phyloP scores from a whole-genome alignment of 2,329 filamentous ascomycete genomes.

The Clarireedia hainanense region DNA sequence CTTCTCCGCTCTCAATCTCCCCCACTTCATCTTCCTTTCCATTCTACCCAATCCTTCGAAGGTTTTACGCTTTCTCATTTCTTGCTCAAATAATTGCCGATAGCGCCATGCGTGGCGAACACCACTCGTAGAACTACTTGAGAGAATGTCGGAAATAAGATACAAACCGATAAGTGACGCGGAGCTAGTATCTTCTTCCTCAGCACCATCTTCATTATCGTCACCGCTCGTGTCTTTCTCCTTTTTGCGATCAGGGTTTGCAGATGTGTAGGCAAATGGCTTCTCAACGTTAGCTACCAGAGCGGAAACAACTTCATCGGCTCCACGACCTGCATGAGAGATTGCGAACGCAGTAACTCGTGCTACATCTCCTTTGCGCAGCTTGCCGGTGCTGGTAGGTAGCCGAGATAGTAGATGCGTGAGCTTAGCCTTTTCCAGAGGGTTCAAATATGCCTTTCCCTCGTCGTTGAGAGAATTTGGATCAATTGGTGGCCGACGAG shows the following conservation, averaged over 20 bases:
- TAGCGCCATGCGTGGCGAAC: slow-evolving; percentile 64
- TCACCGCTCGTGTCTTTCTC: slow-evolving; percentile 27
- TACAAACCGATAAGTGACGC: slow-evolving; percentile 77
- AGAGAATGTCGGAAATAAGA: slow-evolving; percentile 62
- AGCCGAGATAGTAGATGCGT: slow-evolving; percentile 76
- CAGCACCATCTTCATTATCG: slow-evolving; percentile 34
- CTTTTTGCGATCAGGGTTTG: slow-evolving; percentile 50
- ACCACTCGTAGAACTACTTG: slow-evolving; percentile 53
- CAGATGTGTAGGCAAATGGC: slow-evolving; percentile 66
- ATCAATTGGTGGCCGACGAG: slow-evolving; percentile 34
- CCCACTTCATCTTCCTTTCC: slow-evolving; percentile 57
- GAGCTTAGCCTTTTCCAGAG: slow-evolving; percentile 75
- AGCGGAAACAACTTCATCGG: slow-evolving; percentile 86
- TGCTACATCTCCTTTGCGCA: slow-evolving; percentile 80
- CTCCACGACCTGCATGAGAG: slow-evolving; percentile 73
- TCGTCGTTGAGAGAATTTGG: slow-evolving; percentile 23
- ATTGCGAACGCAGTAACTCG: slow-evolving; percentile 84
- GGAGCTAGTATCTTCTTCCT: slow-evolving; percentile 57
- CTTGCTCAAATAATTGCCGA: slow-evolving; percentile 54
- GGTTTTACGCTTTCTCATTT: slow-evolving; percentile 48
- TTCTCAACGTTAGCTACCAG: slow-evolving; percentile 74
- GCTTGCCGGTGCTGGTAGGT: slow-evolving; percentile 63
- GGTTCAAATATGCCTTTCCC: slow-evolving; percentile 59
- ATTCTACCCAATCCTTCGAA: slow-evolving; percentile 58
- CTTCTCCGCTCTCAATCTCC: slow-evolving; percentile 56